Base-by-base conservation (phyloP, 495 filamentous ascomycete genomes). In the Aspergillus homomorphus region DNA sequence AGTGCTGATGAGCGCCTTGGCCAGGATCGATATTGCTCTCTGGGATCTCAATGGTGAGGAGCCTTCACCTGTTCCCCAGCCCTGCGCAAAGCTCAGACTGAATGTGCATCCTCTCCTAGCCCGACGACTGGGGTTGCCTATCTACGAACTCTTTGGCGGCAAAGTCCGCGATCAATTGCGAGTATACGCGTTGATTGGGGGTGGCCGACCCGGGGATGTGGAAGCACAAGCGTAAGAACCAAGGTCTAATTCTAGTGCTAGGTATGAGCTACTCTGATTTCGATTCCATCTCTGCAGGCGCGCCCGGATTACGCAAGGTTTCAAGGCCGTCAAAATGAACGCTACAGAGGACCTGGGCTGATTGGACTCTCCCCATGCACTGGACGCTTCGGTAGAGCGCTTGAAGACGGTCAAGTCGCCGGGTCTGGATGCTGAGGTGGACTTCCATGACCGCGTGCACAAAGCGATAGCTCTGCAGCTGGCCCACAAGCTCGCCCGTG, bases 101-200 rank as follows among this genome's bases (percentile, higher is more conserved):
- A 45, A 16, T 7, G 43, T 45, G 0, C 43, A 18, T 45, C 16
- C 26, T 5, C 26, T 1, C 10, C 16, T 28, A 60, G 58, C 58
- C 1, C 63, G 73, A 28, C 72, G 69, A 62, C 72, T 90, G 6
- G 77, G 79, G 18, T 83, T 90, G 3, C 87, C 89, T 2, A 77
- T 91, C 26, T 82, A 88, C 60, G 81, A 89, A 58, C 74, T 92
- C 2, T 77, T 92, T 0, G 89, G 89, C 16, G 89, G 89, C 16
- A 87, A 87, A 62, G 82, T 91, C 33, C 76, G 89, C 24, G 73
- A 87, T 62, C 87, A 86, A 66, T 64, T 90, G n/a, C 81, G 79
- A 54, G 87, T 91, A 6, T 92, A 92, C 66, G 83, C 86, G 15
- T 91, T 88, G 89, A 91, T 91, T 62, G 89, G 89, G n/a, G 89